These are phyloP conservation scores for Hanseniaspora valbyensis DNA, from an alignment of 805 yeast genomes.

Conservation along the genomic window DNA sequence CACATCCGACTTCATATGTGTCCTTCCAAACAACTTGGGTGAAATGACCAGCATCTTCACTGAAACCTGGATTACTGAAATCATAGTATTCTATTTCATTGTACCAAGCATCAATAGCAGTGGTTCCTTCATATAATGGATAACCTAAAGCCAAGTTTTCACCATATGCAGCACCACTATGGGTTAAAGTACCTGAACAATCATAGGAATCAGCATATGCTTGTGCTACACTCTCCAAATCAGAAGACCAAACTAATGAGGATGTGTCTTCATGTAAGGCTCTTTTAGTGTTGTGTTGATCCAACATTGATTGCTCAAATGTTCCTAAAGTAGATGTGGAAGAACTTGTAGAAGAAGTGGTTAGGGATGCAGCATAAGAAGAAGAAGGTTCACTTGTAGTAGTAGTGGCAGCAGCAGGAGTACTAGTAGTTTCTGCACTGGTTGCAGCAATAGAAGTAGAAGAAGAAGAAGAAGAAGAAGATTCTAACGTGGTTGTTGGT, in stretches of 20 bases:
- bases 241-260: constrained; percentile 44
- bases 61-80: constrained; percentile 39
- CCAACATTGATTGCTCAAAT: constrained; percentile 35
- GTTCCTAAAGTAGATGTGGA: constrained; percentile 18
- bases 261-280: constrained; percentile 36
- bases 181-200: constrained; percentile 47
- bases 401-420: too few relatives aligned
- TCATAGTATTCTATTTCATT: constrained; percentile 48
- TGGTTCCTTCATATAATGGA: constrained; percentile 28
- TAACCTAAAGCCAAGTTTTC: constrained; percentile 75
- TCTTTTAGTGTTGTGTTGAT: constrained; percentile 54
- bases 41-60: constrained; percentile 59
- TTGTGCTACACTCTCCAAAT: constrained; percentile 45
- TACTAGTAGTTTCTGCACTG: too few relatives aligned
- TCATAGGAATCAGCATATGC: constrained; percentile 44
- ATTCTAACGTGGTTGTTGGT: neutral
- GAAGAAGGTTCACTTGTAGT: too few relatives aligned
- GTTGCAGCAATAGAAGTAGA: constrained; percentile 16
- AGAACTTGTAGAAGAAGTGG: neutral
- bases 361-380: constrained; percentile 18
- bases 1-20: constrained; percentile 66
- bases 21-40: constrained; percentile 74
- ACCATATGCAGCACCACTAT: constrained; percentile 66
- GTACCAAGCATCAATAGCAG: constrained; percentile 69
- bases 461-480: constrained; percentile 10